Percentiles rank a stretch among this genome's conserved stretches.
Evolutionary conservation across 192 early-diverging fungal genomes (phyloP).

Genomic region (Rhizophagus clarus): DNA sequence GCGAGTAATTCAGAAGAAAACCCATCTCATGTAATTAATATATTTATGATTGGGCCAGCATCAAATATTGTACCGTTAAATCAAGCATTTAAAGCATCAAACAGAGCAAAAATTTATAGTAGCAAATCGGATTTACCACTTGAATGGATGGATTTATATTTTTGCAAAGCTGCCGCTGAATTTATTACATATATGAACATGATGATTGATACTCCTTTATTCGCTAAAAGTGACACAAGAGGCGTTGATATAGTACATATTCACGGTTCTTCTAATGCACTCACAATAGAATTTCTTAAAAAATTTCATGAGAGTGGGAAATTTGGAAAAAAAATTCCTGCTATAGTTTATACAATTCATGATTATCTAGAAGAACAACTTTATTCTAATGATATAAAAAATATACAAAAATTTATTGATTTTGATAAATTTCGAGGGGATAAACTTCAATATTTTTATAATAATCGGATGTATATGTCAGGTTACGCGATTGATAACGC

Average conservation of each 20-base stretch:
- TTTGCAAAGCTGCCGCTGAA: constrained; percentile 53
- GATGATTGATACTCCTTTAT: constrained; percentile 51
- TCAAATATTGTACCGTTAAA: constrained; percentile 43
- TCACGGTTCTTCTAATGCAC: constrained; percentile 60
- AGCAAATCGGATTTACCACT: constrained; percentile 50
- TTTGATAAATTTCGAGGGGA: constrained; percentile 39
- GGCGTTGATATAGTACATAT: constrained; percentile 56
- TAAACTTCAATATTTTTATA: constrained; percentile 47
- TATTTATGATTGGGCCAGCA: constrained; percentile 56
- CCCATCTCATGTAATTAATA: constrained; percentile 32
- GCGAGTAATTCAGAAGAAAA: background rate
- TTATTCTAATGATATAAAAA: constrained; percentile 52
- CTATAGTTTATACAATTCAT: constrained; percentile 60
- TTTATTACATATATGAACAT: constrained; percentile 47
- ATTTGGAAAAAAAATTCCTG: constrained; percentile 45
- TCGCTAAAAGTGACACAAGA: constrained; percentile 39
- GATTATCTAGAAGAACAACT: constrained; percentile 61
- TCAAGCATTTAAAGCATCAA: constrained; percentile 45
- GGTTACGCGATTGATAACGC: constrained; percentile 54
- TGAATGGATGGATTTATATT: constrained; percentile 63
- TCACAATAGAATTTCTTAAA: constrained; percentile 47
- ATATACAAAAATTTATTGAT: constrained; percentile 53
- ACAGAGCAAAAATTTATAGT: constrained; percentile 47
- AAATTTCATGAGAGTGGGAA: constrained; percentile 36
- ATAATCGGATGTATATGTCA: constrained; percentile 52